A percentile compares a stretch with the other conserved stretches of the same genome.
Evolutionary conservation across 1,139 yeast species (phyloP).

Genomic region (Candida sp.): DNA sequence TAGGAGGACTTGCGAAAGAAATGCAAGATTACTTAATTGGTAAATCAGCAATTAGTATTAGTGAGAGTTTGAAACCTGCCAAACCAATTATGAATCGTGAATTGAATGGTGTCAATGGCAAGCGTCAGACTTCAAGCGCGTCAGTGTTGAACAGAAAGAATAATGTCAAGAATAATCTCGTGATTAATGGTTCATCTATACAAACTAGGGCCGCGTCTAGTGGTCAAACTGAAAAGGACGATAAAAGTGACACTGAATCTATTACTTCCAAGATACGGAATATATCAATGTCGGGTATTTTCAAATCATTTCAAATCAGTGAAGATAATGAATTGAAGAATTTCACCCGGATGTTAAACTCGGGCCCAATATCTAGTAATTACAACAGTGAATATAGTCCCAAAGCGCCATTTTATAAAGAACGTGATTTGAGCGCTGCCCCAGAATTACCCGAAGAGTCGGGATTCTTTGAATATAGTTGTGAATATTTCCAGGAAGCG

Average conservation of each 20-base stretch:
- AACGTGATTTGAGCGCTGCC: constrained; percentile 29
- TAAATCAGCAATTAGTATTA: constrained; percentile 42
- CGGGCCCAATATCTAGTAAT: constrained; percentile 41
- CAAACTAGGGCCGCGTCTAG: constrained; percentile 34
- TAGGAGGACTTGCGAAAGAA: constrained; percentile 59
- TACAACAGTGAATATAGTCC: constrained; percentile 53
- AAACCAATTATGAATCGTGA: constrained; percentile 30
- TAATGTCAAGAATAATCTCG: constrained; percentile 25
- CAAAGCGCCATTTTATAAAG: constrained; percentile 48
- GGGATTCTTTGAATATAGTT: constrained; percentile 81
- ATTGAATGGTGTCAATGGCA: constrained; percentile 15
- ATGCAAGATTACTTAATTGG: constrained; percentile 64
- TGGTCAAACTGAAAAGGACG: constrained; percentile 13
- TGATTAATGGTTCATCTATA: constrained; percentile 27
- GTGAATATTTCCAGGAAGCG: constrained; percentile 95
- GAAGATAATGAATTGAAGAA: constrained; percentile 40
- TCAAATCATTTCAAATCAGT: constrained; percentile 40
- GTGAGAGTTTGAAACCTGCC: constrained; percentile 36
- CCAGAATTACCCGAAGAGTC: constrained; percentile 64
- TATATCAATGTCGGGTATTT: constrained; percentile 39
- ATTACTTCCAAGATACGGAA: constrained; percentile 36
- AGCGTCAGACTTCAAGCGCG: constrained; percentile 34
- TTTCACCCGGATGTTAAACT: constrained; percentile 33
- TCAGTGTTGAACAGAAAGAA: constrained; percentile 26
- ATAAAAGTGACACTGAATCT: constrained; percentile 29